Evolutionary conservation across 257 asterid genomes (phyloP).

Genomic region (Scutellaria minor): DNA sequence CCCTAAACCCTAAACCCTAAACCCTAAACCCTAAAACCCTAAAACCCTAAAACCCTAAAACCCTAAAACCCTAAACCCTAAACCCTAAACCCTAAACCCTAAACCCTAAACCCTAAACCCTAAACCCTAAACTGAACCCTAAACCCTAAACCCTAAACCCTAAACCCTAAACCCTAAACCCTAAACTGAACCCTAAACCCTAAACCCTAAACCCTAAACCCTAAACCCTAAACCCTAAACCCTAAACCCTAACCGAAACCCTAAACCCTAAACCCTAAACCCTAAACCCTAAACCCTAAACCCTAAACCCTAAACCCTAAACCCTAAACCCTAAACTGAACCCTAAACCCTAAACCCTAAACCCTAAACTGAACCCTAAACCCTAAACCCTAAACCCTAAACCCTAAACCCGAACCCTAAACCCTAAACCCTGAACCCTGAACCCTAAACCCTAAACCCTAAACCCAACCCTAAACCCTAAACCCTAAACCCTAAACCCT

Average conservation of each 20-base stretch:
- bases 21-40: conserved; percentile 27
- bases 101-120: conserved; percentile 4
- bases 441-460: background rate
- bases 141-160: too few relatives aligned
- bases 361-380: too few relatives aligned
- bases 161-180: too few relatives aligned
- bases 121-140: too few relatives aligned
- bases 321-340: too few relatives aligned
- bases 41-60: conserved; percentile 3
- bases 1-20: conserved; percentile 34
- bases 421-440: conserved; percentile 38
- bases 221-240: conserved; percentile 29
- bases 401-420: conserved; percentile 35
- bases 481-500: too few relatives aligned
- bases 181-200: too few relatives aligned
- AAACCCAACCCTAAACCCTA: conserved; percentile 33
- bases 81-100: background rate
- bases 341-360: too few relatives aligned
- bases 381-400: conserved; percentile 17
- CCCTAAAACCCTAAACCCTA: conserved; percentile 7
- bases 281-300: conserved; percentile 29
- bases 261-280: conserved; percentile 30
- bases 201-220: conserved; percentile 22
- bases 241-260: conserved; percentile 17
- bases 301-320: conserved; percentile 23